These are phyloP conservation scores for Jamesozyma spencerorum DNA, from an alignment of 805 yeast species.

Conservation along the genomic window DNA sequence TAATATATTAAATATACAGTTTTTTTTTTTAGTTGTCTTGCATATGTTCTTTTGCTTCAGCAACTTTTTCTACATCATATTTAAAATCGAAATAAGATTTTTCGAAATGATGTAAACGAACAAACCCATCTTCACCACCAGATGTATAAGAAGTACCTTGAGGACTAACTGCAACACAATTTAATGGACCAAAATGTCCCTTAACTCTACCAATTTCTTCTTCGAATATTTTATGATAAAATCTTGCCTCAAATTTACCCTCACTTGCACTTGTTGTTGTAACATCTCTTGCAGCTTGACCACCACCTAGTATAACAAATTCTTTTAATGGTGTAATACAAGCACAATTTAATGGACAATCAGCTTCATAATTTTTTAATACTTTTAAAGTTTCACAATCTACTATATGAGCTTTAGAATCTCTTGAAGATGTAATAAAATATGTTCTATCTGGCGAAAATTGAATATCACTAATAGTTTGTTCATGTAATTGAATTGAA, in stretches of 20 bases:
- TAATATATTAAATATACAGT: not conserved
- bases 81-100: constrained; percentile 87
- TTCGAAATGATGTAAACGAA: constrained; percentile 89
- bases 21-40: constrained; percentile 8
- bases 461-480: constrained; percentile 79
- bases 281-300: constrained; percentile 97
- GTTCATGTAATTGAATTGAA: constrained; percentile 61
- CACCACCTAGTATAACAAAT: constrained; percentile 92
- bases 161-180: constrained; percentile 89
- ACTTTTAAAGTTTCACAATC: constrained; percentile 68
- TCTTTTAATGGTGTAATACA: constrained; percentile 89
- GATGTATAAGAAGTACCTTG: constrained; percentile 88
- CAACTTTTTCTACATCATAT: constrained; percentile 84
- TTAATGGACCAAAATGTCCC: constrained; percentile 98
- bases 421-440: constrained; percentile 88
- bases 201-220: constrained; percentile 95
- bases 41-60: constrained; percentile 36
- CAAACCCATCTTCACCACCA: constrained; percentile 97
- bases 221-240: constrained; percentile 87
- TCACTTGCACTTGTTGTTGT: constrained; percentile 91
- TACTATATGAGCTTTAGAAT: constrained; percentile 68
- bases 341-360: constrained; percentile 92
- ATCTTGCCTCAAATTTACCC: constrained; percentile 95
- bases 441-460: constrained; percentile 80
- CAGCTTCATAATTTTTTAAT: constrained; percentile 70